These are phyloP conservation scores for Ustilago tritici DNA, from an alignment of 1,284 basidiomycete species.

Conservation along the genomic window DNA sequence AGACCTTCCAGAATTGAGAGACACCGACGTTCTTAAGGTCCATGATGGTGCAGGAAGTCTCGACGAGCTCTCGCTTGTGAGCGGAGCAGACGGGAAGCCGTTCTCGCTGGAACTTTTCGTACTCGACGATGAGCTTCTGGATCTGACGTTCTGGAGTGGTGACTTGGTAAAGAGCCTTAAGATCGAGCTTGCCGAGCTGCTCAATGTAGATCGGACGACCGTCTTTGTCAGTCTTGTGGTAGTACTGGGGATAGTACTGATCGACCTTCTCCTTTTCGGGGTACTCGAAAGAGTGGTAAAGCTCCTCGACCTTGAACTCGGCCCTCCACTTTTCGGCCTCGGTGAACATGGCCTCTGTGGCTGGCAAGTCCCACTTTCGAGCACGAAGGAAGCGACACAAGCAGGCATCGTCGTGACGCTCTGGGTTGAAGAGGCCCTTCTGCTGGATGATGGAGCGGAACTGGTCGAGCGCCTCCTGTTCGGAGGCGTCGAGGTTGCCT, in stretches of 20 bases:
- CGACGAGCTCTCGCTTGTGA: conserved; percentile 84
- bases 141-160: conserved; percentile 91
- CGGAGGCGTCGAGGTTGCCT: conserved; percentile 62
- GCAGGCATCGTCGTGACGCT: conserved; percentile 68
- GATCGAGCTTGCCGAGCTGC: conserved; percentile 88
- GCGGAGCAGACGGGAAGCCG: conserved; percentile 82
- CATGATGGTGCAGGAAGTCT: conserved; percentile 98
- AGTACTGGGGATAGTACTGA: conserved; percentile 92
- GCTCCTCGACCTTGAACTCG: conserved; percentile 87
- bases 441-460: conserved; percentile 62
- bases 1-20: conserved; percentile 85
- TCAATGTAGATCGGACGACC: conserved; percentile 97
- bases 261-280: conserved; percentile 85
- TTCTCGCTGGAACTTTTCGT: conserved; percentile 83
- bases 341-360: conserved; percentile 86
- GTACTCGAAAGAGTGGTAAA: conserved; percentile 87
- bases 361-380: conserved; percentile 87
- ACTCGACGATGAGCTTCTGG: conserved; percentile 89
- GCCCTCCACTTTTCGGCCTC: conserved; percentile 90
- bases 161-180: conserved; percentile 76
- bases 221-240: conserved; percentile 97
- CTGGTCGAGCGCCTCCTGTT: conserved; percentile 62
- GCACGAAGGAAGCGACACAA: conserved; percentile 81
- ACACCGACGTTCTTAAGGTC: conserved; percentile 87
- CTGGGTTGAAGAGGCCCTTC: conserved; percentile 62